A percentile compares a stretch with the other conserved stretches of the same genome.
These are phyloP conservation scores for Drosera capensis DNA, from an alignment of 148 eudicot species.

Conservation along the genomic window DNA sequence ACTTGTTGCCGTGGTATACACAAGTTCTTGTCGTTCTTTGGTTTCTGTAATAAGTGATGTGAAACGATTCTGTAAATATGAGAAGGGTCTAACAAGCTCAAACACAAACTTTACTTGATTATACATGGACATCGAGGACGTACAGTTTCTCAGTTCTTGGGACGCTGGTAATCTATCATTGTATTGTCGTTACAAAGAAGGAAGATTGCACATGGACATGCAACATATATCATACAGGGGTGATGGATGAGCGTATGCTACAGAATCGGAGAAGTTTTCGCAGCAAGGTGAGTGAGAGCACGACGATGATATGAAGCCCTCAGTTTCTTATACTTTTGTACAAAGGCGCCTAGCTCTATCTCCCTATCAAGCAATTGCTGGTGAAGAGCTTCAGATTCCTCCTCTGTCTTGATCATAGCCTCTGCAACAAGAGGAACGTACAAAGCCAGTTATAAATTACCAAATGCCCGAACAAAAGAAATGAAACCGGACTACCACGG, in stretches of 20 bases:
- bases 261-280: conserved; percentile 38
- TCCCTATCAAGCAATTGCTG: conserved; percentile 66
- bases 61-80: no score
- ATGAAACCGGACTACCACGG: no score
- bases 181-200: no score
- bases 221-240: conserved; percentile 12
- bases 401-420: conserved; percentile 62
- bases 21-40: no score
- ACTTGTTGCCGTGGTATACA: no score
- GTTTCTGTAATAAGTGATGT: no score
- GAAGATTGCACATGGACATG: not conserved
- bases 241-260: not conserved
- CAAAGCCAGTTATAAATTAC: not conserved
- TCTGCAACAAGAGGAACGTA: conserved; percentile 31
- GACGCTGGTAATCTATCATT: no score
- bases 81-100: no score
- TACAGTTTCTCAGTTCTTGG: no score
- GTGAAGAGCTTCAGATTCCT: conserved; percentile 72
- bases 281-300: conserved; percentile 64
- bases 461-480: no score
- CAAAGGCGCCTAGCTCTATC: conserved; percentile 50
- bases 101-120: no score
- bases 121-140: no score
- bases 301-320: conserved; percentile 57
- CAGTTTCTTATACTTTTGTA: conserved; percentile 73